phyloP scores from a whole-genome alignment of 331 rosid genomes.

The Spiraea crenata region DNA sequence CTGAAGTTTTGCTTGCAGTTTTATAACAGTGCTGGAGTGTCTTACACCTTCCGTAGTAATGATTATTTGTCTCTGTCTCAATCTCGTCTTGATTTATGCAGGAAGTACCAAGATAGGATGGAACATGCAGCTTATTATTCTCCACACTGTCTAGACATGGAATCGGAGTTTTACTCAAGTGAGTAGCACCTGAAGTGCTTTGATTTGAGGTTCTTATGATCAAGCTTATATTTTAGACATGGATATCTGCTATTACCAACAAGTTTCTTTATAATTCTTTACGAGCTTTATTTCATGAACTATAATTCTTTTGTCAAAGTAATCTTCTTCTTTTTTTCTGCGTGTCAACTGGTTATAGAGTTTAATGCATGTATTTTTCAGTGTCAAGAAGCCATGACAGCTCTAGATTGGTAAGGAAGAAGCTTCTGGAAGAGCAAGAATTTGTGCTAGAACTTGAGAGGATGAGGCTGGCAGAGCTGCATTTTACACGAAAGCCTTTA shows the following conservation, averaged over 20 bases:
- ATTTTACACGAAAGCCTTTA: conserved; percentile 23
- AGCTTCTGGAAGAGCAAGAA: conserved; percentile 48
- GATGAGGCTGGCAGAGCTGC: conserved; percentile 49
- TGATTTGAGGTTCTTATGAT: background rate
- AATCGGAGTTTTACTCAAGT: conserved; percentile 56
- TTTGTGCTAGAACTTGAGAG: conserved; percentile 48
- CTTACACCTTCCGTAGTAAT: background rate
- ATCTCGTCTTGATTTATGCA: conserved; percentile 33
- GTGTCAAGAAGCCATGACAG: conserved; percentile 50
- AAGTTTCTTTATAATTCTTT: background rate
- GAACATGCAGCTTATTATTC: conserved; percentile 38
- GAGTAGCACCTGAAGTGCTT: conserved; percentile 31
- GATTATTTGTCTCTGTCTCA: conserved; percentile 6
- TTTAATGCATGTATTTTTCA: conserved; percentile 22
- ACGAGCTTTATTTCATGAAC: background rate
- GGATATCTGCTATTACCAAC: too few species aligned
- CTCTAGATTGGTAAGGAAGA: conserved; percentile 43
- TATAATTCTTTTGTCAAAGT: background rate
- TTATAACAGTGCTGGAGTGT: background rate
- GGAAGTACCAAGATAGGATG: conserved; percentile 61
- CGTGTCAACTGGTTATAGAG: background rate
- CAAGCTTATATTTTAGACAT: background rate
- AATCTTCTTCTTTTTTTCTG: too few species aligned
- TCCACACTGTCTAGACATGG: conserved; percentile 36
- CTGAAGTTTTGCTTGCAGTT: background rate